A percentile compares a stretch with the other conserved stretches of the same genome.
Evolutionary conservation across 805 yeast genomes (phyloP).

Genomic region (Yamadazyma nakazawae): DNA sequence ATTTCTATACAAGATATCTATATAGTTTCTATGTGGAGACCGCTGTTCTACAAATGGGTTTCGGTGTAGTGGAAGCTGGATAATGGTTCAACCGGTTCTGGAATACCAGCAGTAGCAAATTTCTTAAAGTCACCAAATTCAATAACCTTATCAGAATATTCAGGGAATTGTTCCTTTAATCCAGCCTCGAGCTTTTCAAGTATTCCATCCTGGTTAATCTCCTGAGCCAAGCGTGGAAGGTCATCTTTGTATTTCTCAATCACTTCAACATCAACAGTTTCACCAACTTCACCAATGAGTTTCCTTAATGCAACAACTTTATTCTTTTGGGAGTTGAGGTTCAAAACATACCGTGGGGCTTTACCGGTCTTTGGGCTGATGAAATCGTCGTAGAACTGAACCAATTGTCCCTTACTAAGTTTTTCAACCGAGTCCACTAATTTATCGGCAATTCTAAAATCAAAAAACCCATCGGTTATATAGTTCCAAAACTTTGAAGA

Average conservation of each 20-base stretch:
- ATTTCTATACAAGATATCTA: not conserved
- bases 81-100: constrained; percentile 15
- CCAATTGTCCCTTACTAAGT: constrained; percentile 55
- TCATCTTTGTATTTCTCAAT: constrained; percentile 4
- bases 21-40: too few species aligned
- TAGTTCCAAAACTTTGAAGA: constrained; percentile 58
- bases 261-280: not conserved
- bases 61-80: constrained; percentile 12
- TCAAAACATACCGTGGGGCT: constrained; percentile 50
- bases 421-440: constrained; percentile 55
- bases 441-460: constrained; percentile 56
- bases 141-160: constrained; percentile 1
- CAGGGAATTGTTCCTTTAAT: constrained; percentile 9
- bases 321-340: constrained; percentile 22
- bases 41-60: constrained; percentile 9
- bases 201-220: constrained; percentile 1
- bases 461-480: constrained; percentile 74
- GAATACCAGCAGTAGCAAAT: constrained; percentile 6
- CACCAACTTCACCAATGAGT: constrained; percentile 4
- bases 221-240: constrained; percentile 3
- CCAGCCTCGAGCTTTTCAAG: not conserved
- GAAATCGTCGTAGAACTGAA: constrained; percentile 48
- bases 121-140: constrained; percentile 9
- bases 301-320: constrained; percentile 9
- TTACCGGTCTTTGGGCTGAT: constrained; percentile 22